Evolutionary conservation across 2,329 filamentous ascomycete species (phyloP).

Genomic region (Cladobotryum mycophilum): DNA sequence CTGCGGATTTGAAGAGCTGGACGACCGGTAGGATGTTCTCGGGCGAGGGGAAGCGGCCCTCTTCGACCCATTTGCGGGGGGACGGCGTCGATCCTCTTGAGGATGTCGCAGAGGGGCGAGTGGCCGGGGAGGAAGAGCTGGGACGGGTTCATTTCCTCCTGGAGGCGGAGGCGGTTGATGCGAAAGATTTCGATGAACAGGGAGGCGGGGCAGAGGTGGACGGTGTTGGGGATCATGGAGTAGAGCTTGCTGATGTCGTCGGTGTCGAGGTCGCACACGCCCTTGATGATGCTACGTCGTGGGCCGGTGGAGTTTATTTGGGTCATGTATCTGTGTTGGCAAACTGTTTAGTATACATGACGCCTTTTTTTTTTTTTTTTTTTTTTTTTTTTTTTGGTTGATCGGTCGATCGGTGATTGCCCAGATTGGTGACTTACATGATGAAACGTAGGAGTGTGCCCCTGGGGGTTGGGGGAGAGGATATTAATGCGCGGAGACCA

Average conservation of each 20-base stretch:
- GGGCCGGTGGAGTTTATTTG: slow-evolving; percentile 4
- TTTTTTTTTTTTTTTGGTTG: no score
- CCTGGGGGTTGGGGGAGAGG: neutral
- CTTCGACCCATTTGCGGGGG: slow-evolving; percentile 3
- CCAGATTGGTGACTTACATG: slow-evolving; percentile 2
- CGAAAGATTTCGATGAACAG: slow-evolving; percentile 10
- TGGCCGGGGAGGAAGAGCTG: neutral
- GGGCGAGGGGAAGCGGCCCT: no score
- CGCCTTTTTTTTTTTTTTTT: no score
- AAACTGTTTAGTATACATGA: neutral
- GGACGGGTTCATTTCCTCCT: no score
- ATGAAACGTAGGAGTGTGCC: slow-evolving; percentile 1
- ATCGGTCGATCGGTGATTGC: neutral
- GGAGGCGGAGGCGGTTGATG: slow-evolving; percentile 10
- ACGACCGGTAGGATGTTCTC: no score
- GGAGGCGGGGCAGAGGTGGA: slow-evolving; percentile 7
- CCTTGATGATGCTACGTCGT: neutral
- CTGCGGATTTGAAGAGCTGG: no score
- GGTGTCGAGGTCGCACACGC: neutral
- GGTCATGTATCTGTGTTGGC: neutral
- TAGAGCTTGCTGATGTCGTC: slow-evolving; percentile 5
- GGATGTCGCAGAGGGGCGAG: neutral
- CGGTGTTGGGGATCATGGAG: slow-evolving; percentile 4
- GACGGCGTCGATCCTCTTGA: slow-evolving; percentile 7
- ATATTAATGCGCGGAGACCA: neutral